Percentiles rank a stretch among this genome's conserved stretches.
Conservation (phyloP, 2,329 filamentous ascomycete species). For the Phaeosphaeriaceae sp. region DNA sequence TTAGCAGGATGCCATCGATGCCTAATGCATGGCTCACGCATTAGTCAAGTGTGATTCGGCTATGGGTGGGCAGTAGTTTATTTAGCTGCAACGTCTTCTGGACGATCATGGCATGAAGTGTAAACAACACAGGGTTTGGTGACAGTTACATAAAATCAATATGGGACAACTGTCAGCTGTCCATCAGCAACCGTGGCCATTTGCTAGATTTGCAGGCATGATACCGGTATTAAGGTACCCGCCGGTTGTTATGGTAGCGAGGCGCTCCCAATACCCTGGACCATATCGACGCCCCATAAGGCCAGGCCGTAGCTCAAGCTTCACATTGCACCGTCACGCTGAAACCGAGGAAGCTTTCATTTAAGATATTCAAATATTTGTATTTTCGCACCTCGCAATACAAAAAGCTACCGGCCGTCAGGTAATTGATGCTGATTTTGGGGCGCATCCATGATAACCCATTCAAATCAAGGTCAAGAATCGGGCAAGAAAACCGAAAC, state of each 20-base stretch:
- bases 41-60: constrained; percentile 20
- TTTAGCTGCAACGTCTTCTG: constrained; percentile 17
- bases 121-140: neutral
- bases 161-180: neutral
- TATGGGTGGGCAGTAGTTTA: constrained; percentile 14
- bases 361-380: constrained; percentile 32
- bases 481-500: constrained; percentile 12
- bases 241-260: neutral
- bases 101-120: constrained; percentile 10
- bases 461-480: constrained; percentile 24
- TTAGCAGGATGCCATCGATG: constrained; percentile 7
- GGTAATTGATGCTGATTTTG: constrained; percentile 24
- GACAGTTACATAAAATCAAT: neutral
- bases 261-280: neutral
- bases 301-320: neutral
- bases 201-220: neutral
- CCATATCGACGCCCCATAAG: constrained; percentile 1
- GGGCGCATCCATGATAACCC: constrained; percentile 9
- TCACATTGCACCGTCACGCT: constrained; percentile 1
- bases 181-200: too few relatives aligned
- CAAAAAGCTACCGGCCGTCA: constrained; percentile 15
- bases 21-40: constrained; percentile 9
- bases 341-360: neutral
- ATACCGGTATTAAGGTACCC: neutral
- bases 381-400: constrained; percentile 27